phyloP scores from a whole-genome alignment of 768 basidiomycete genomes.

The Macrolepiota albuminosa region DNA sequence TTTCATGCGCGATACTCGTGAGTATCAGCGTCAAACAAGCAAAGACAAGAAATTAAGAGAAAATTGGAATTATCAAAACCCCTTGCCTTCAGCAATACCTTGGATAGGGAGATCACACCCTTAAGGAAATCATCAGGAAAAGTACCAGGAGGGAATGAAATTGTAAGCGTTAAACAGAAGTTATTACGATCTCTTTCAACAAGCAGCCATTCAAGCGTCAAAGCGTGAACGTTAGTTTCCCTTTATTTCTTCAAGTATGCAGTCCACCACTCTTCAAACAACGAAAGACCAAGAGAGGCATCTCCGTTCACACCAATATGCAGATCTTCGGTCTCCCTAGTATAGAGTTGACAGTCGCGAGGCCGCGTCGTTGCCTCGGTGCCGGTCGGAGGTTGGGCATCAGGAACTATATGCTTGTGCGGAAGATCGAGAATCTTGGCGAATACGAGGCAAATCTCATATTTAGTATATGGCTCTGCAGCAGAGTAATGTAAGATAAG shows the following conservation, averaged over 20 bases:
- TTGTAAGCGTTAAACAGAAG: background rate
- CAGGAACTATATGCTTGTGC: slow-evolving; percentile 71
- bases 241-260: slow-evolving; percentile 32
- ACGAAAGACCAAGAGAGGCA: slow-evolving; percentile 53
- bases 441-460: slow-evolving; percentile 84
- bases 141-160: background rate
- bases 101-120: no score
- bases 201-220: background rate
- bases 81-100: no score
- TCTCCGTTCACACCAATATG: slow-evolving; percentile 26
- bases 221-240: background rate
- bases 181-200: background rate
- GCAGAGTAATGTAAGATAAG: slow-evolving; percentile 84
- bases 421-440: slow-evolving; percentile 65
- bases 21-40: no score
- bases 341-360: slow-evolving; percentile 74
- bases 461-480: slow-evolving; percentile 84
- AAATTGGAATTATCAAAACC: no score
- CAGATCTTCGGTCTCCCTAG: slow-evolving; percentile 67
- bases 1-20: no score
- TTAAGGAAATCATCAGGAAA: background rate
- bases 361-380: slow-evolving; percentile 71
- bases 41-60: no score
- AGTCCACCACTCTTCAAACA: slow-evolving; percentile 88
- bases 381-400: slow-evolving; percentile 61